These are phyloP conservation scores for Beauveria rudraprayagi DNA, from an alignment of 2,329 filamentous ascomycete genomes.

Conservation along the genomic window DNA sequence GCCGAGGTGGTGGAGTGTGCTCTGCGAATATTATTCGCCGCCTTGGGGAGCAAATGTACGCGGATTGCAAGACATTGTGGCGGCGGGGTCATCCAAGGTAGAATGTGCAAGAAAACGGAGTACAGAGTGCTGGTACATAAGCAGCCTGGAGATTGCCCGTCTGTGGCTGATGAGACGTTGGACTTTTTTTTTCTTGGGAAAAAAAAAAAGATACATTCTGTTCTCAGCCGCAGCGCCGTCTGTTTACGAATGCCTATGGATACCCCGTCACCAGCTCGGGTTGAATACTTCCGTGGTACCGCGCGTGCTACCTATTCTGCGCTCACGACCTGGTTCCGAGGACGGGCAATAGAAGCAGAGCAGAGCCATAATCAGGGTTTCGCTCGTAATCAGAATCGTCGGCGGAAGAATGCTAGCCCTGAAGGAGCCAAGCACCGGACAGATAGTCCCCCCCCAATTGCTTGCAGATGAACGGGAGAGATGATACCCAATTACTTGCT, in stretches of 20 bases:
- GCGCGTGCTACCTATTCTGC: not conserved
- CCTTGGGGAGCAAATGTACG: not conserved
- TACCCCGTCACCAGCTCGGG: not conserved
- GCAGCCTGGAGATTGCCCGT: not conserved
- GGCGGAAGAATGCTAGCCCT: not conserved
- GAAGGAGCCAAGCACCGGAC: not conserved
- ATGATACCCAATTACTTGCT: not conserved
- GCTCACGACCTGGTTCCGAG: not conserved
- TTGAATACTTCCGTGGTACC: not conserved
- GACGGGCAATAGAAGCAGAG: not conserved
- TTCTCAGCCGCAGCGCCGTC: not conserved
- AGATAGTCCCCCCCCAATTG: slow-evolving; percentile 1
- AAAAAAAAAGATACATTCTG: too few species aligned
- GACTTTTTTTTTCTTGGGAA: too few species aligned
- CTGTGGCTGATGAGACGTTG: not conserved
- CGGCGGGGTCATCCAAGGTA: not conserved
- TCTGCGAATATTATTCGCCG: not conserved
- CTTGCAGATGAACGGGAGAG: not conserved
- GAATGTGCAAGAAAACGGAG: not conserved
- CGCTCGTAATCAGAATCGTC: not conserved
- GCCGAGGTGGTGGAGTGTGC: not conserved
- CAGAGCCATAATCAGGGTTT: not conserved
- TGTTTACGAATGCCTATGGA: not conserved
- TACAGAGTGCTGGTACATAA: too few species aligned
- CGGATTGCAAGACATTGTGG: not conserved